Conservation (phyloP, 1,284 basidiomycete species). For the Pyrrhoderma noxium region DNA sequence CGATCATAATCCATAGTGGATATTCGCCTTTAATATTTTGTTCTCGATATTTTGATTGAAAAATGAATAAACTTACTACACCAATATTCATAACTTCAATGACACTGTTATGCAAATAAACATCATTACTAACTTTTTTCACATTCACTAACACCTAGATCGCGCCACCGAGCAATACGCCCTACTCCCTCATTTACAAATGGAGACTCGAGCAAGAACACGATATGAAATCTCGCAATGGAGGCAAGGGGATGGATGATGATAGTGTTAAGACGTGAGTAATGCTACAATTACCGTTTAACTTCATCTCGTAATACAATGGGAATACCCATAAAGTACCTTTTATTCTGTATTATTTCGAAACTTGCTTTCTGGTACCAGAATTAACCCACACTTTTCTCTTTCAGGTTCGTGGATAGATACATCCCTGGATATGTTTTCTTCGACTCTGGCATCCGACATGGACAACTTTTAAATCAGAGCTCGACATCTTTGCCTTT, state of each 20-base stretch:
- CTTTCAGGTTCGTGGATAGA: conserved; percentile 60
- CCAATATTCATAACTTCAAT: no score
- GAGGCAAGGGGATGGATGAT: conserved; percentile 82
- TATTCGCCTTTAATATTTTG: no score
- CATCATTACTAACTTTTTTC: no score
- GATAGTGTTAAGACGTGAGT: conserved; percentile 63
- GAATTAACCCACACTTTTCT: not conserved
- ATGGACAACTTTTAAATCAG: conserved; percentile 12
- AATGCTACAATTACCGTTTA: conserved; percentile 2
- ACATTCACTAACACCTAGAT: conserved; percentile 45
- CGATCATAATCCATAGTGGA: not conserved
- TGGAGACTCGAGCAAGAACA: conserved; percentile 88
- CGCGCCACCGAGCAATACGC: conserved; percentile 36
- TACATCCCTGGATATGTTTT: conserved; percentile 85
- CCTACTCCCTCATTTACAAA: conserved; percentile 55
- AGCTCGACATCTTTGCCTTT: no score
- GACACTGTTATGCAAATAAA: no score
- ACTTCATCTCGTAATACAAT: no score
- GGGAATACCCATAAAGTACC: no score
- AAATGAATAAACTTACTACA: no score
- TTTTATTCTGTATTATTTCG: not conserved
- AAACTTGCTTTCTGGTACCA: no score
- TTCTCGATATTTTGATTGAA: no score
- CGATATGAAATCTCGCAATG: conserved; percentile 75
- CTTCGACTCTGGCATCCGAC: conserved; percentile 44